Evolutionary conservation across 1,284 basidiomycete species (phyloP).

Genomic region (Boletus nobilissimus): DNA sequence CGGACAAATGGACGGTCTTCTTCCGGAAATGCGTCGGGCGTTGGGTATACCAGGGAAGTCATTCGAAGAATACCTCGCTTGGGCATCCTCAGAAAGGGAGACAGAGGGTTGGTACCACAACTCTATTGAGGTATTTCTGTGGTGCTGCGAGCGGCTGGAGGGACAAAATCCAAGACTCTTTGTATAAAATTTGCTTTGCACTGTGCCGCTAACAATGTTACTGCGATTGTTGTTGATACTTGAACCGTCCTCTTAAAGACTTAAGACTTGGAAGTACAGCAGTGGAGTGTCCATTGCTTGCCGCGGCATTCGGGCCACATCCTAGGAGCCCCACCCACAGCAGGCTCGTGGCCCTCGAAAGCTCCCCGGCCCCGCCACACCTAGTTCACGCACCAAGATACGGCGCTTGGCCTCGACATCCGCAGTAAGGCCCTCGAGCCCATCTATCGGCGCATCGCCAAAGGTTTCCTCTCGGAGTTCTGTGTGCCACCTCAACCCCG

Average conservation of each 20-base stretch:
- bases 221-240: too few relatives aligned
- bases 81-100: background rate
- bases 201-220: too few relatives aligned
- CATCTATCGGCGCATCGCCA: constrained; percentile 44
- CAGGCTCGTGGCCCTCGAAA: too few relatives aligned
- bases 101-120: background rate
- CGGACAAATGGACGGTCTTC: background rate
- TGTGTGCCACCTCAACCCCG: constrained; percentile 46
- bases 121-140: constrained; percentile 1
- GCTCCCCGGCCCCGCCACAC: too few relatives aligned
- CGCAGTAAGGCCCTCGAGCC: constrained; percentile 44
- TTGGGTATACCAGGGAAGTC: background rate
- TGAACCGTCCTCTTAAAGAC: too few relatives aligned
- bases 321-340: too few relatives aligned
- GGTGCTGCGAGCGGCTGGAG: constrained; percentile 5
- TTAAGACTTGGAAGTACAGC: too few relatives aligned
- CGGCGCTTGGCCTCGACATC: constrained; percentile 51
- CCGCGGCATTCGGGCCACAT: too few relatives aligned
- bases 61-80: background rate
- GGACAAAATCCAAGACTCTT: background rate
- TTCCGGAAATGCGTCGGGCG: background rate
- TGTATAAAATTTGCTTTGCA: too few relatives aligned
- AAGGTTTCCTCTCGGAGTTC: constrained; percentile 47
- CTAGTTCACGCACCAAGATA: too few relatives aligned
- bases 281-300: too few relatives aligned